Percentiles rank a stretch among this genome's conserved stretches.
Conservation (phyloP, 2,329 filamentous ascomycete genomes). For the Fusarium nurragi region DNA sequence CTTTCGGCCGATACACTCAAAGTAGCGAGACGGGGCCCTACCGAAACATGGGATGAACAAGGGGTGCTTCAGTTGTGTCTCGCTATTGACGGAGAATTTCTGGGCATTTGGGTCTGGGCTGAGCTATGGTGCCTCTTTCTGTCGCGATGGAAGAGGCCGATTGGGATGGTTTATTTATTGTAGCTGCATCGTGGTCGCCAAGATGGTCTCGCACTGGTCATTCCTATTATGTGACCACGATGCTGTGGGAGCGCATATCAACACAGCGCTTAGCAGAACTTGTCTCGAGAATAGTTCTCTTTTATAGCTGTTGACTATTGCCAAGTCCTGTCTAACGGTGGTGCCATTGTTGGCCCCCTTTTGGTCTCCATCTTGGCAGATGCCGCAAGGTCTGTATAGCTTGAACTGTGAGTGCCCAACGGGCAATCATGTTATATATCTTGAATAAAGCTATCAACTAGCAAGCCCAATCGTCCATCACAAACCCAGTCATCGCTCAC, state of each 20-base stretch:
- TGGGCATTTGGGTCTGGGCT: neutral
- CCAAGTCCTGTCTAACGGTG: slow-evolving; percentile 19
- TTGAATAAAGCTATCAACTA: slow-evolving; percentile 10
- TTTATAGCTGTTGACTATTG: slow-evolving; percentile 4
- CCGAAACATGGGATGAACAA: slow-evolving; percentile 35
- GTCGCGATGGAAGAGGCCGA: neutral
- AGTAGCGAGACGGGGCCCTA: slow-evolving; percentile 16
- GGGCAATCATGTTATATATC: neutral
- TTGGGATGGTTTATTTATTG: neutral
- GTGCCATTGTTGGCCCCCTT: slow-evolving; percentile 16
- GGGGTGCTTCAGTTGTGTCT: slow-evolving; percentile 38
- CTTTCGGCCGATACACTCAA: slow-evolving; percentile 22
- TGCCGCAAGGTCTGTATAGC: neutral
- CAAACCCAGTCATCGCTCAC: slow-evolving; percentile 3
- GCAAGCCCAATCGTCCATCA: slow-evolving; percentile 4
- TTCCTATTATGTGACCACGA: slow-evolving; percentile 5
- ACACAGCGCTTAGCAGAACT: slow-evolving; percentile 27
- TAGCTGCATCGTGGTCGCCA: neutral
- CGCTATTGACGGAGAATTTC: slow-evolving; percentile 39
- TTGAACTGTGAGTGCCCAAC: slow-evolving; percentile 1
- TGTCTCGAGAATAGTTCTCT: neutral
- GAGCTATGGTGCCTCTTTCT: neutral
- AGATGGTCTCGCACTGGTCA: neutral
- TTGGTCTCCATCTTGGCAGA: slow-evolving; percentile 5
- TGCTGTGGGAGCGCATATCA: neutral